Base-by-base conservation (phyloP, 306 rosid genomes). In the Glycine latifolia region DNA sequence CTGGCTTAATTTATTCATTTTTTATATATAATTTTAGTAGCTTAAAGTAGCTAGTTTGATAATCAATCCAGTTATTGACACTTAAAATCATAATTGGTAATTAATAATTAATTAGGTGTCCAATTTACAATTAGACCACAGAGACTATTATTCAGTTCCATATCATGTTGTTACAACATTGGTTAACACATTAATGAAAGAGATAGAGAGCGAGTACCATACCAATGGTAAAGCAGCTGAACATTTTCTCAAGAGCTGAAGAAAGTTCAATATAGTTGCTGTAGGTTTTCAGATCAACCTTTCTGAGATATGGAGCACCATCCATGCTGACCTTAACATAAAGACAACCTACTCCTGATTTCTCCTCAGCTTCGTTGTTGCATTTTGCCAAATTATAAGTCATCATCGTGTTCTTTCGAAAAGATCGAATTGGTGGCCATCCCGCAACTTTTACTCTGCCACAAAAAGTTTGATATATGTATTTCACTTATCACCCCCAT, bases 211-310 rank as follows among this genome's bases (percentile, higher is more conserved):
- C 15, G 54, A 16, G 39, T 68, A 10, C 0, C 56, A 46, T 69
- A 69, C 74, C 74, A 46, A 69, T 69, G 56, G 56, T 69, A 6
- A 69, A 69, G 41, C 74, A 69, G 9, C 55, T 69, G 74, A 69
- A 69, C 74, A 69, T 69, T 47, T 69, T 69, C 56, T 69, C 74
- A 69, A 69, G 74, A 69, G 74, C 74, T 8, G 74, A 69, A 69
- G 56, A 69, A 69, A 69, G 74, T 69, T 47, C 16, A 46, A 17
- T 46, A 46, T 69, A 69, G 56, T 46, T 69, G 55, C 7, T 17
- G 56, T 69, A 48, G 74, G 41, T 69, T 47, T 47, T 69, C 37
- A 69, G 74, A 47, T 69, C 74, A 69, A 69, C 74, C 74, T 69
- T 69, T 69, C 74, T 69, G 74, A 69, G 74, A 47, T 69, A 69